Percentiles rank a stretch among this genome's conserved stretches.
phyloP scores from a whole-genome alignment of 306 rosid genomes.

The Begonia peltatifolia region DNA sequence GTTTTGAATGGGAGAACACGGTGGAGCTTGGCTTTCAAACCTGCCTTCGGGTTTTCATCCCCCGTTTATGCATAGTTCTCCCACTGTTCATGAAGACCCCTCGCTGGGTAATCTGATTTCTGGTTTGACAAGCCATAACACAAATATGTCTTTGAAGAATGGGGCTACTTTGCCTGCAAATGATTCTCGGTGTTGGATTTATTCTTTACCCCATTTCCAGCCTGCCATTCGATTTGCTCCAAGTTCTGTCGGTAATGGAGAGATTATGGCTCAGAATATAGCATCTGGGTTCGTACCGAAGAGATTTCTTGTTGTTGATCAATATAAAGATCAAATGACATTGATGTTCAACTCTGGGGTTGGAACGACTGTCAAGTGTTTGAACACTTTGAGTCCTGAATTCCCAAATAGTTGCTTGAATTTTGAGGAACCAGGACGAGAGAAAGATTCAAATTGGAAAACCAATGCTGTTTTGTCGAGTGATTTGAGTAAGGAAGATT shows the following conservation, averaged over 20 bases:
- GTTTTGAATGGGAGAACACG: constrained; percentile 69
- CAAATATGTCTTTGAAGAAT: constrained; percentile 19
- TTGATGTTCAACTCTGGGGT: constrained; percentile 26
- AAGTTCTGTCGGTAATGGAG: constrained; percentile 16
- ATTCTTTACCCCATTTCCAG: constrained; percentile 40
- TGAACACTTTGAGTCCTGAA: constrained; percentile 18
- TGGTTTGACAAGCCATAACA: constrained; percentile 23
- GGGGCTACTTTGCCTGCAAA: constrained; percentile 25
- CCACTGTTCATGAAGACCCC: constrained; percentile 18
- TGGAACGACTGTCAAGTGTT: too few species aligned
- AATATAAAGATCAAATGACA: constrained; percentile 39
- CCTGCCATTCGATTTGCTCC: constrained; percentile 32
- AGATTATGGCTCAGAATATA: constrained; percentile 4
- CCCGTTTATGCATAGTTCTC: constrained; percentile 24
- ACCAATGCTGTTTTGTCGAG: constrained; percentile 30
- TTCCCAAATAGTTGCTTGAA: constrained; percentile 10
- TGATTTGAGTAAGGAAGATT: constrained; percentile 28
- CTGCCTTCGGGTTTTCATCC: constrained; percentile 40
- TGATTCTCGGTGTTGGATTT: constrained; percentile 67
- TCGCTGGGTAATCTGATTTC: constrained; percentile 36
- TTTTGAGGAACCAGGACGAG: constrained; percentile 14
- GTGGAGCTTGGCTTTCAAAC: constrained; percentile 27
- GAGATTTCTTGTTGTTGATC: constrained; percentile 55
- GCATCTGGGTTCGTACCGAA: constrained; percentile 24
- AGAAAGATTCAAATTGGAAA: constrained; percentile 20